These are phyloP conservation scores for Saccharomyces hybrid DNA, from an alignment of 1,139 yeast species.

Conservation along the genomic window DNA sequence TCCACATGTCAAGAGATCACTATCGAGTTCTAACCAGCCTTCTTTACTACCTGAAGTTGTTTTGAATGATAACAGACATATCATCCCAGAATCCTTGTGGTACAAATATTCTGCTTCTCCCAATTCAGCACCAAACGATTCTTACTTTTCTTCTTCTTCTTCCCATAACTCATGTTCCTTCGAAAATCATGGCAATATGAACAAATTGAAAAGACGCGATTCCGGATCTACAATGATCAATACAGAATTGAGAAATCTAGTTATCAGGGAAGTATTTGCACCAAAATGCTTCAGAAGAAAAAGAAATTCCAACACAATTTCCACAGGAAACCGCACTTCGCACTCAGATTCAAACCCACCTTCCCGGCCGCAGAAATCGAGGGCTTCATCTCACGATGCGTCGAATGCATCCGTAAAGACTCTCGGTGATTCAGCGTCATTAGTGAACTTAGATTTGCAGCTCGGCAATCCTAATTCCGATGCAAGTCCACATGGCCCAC, in stretches of 20 bases:
- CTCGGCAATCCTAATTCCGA: constrained; percentile 1
- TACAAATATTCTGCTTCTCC: constrained; percentile 53
- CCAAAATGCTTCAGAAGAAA: constrained; percentile 33
- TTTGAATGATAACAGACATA: constrained; percentile 80
- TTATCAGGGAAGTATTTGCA: constrained; percentile 62
- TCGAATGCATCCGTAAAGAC: constrained; percentile 4
- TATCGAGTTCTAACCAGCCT: background rate
- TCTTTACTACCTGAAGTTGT: constrained; percentile 67
- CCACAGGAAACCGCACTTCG: constrained; percentile 7
- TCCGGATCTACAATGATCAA: constrained; percentile 62
- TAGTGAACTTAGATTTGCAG: background rate
- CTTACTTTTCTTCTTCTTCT: constrained; percentile 17
- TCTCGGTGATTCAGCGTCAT: constrained; percentile 6
- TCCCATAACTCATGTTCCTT: constrained; percentile 1
- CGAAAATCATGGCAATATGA: constrained; percentile 3
- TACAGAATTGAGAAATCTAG: constrained; percentile 55
- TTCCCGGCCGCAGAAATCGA: constrained; percentile 3
- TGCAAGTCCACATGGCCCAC: constrained; percentile 12
- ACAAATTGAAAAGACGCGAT: constrained; percentile 7
- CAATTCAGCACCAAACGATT: constrained; percentile 35
- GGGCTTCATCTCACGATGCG: constrained; percentile 11
- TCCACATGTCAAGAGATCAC: background rate
- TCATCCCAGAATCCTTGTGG: constrained; percentile 74
- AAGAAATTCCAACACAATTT: constrained; percentile 5
- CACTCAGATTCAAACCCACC: constrained; percentile 17